These are phyloP conservation scores for Acanthamoeba lenticulata DNA, from an alignment of 208 protist species.

Conservation along the genomic window DNA sequence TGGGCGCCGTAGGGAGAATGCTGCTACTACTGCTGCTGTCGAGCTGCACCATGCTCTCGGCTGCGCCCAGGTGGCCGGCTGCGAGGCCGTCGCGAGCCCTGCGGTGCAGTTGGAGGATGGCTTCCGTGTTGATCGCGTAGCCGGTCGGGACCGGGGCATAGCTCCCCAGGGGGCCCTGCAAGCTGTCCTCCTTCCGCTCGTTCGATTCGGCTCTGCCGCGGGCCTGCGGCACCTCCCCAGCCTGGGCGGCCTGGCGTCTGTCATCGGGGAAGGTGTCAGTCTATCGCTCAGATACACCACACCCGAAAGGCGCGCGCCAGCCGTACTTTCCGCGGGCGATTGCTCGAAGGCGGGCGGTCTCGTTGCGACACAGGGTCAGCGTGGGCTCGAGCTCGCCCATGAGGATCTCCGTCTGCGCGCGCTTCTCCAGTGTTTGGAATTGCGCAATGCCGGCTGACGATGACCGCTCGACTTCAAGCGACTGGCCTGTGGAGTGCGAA, in stretches of 20 bases:
- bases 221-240: too few relatives aligned
- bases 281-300: too few relatives aligned
- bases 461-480: not conserved
- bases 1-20: too few relatives aligned
- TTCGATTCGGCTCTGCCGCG: too few relatives aligned
- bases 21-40: too few relatives aligned
- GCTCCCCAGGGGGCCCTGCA: not conserved
- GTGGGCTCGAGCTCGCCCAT: not conserved
- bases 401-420: not conserved
- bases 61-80: too few relatives aligned
- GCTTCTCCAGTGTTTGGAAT: slow-evolving; percentile 17
- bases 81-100: too few relatives aligned
- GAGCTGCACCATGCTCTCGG: too few relatives aligned
- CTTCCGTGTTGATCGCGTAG: not conserved
- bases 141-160: not conserved
- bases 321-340: not conserved
- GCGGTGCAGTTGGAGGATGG: too few relatives aligned
- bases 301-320: too few relatives aligned
- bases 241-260: too few relatives aligned
- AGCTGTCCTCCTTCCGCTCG: not conserved
- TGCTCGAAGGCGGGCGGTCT: not conserved
- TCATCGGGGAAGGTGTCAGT: not conserved
- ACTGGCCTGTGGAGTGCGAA: not conserved
- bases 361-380: not conserved
- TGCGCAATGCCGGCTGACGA: slow-evolving; percentile 7